Conservation (phyloP, 805 yeast genomes). For the Cyberlindnera galapagoensis region DNA sequence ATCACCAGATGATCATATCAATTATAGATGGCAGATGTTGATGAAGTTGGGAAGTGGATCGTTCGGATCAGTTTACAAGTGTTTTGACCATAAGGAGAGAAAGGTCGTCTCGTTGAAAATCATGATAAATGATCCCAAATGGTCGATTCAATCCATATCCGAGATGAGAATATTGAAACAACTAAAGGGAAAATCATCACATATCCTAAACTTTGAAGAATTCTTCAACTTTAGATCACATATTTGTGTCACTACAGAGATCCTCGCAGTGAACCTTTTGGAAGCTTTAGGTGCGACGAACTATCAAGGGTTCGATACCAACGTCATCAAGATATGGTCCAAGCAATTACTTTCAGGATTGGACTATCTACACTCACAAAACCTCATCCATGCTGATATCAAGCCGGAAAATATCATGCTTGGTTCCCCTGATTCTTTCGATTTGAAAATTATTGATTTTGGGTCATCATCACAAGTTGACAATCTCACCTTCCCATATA, state of each 20-base stretch:
- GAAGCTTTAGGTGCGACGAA: constrained; percentile 46
- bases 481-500: constrained; percentile 73
- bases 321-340: constrained; percentile 39
- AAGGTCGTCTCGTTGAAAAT: constrained; percentile 66
- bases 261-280: constrained; percentile 59
- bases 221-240: constrained; percentile 80
- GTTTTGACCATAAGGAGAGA: constrained; percentile 58
- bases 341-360: constrained; percentile 54
- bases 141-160: constrained; percentile 71
- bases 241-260: constrained; percentile 73
- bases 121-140: constrained; percentile 63
- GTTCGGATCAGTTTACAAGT: constrained; percentile 71
- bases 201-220: constrained; percentile 44
- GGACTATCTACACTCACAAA: constrained; percentile 45
- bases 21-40: constrained; percentile 62
- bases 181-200: constrained; percentile 23
- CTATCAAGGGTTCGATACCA: constrained; percentile 42
- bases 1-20: constrained; percentile 60
- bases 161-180: constrained; percentile 64
- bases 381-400: constrained; percentile 75
- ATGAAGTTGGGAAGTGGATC: constrained; percentile 67
- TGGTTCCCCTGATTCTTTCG: constrained; percentile 33
- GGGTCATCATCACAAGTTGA: constrained; percentile 60
- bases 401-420: constrained; percentile 83
- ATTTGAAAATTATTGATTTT: constrained; percentile 71